Base-by-base conservation (phyloP, 2,329 filamentous ascomycete genomes). In the Fusarium agapanthi region DNA sequence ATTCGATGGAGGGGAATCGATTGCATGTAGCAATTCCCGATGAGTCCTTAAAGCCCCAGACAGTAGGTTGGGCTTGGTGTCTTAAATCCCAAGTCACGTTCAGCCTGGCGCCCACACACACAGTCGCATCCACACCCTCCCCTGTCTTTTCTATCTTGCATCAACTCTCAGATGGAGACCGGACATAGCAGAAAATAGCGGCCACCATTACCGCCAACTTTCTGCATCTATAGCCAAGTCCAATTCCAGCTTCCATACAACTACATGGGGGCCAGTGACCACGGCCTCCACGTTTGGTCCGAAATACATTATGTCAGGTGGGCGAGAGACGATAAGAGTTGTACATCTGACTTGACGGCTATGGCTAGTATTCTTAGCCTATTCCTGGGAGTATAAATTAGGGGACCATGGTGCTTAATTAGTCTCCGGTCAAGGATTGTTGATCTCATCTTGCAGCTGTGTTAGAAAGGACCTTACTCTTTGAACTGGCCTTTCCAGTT, bases 81-180 rank as follows among this genome's bases (percentile, higher is more conserved):
- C 81, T 82, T 77, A 76, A 73, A 75, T 76, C 62, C 69, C 71
- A 64, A 81, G 81, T 83, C 81, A 83, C 81, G 81, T 76, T 82
- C 73, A 76, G 73, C 70, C 67, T 73, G 71, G 71, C 65, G 65
- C 70, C 69, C 77, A 73, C 76, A 75, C 72, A 74, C 69, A 71
- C 48, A 65, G 35, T 53, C 70, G 38, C 61, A 65, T 60, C 43
- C 74, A 73, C 74, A 73, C 71, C 61, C 71, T 73, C 48, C 55
- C 54, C 69, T 50, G 37, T 37, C 73, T 72, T 66, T 69, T 64
- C 44, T 62, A 61, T 60, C 51, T 65, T 59, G 43, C 50, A 53
- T 64, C 44, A 71, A 57, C 53, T 61, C 57, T 56, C 43, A 40
- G 58, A 55, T 61, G 28, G 50, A 59, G 56, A 57, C 57, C 65